Evolutionary conservation across 352 stramenopile species (phyloP).

Genomic region (Saprolegnia parasitica): DNA sequence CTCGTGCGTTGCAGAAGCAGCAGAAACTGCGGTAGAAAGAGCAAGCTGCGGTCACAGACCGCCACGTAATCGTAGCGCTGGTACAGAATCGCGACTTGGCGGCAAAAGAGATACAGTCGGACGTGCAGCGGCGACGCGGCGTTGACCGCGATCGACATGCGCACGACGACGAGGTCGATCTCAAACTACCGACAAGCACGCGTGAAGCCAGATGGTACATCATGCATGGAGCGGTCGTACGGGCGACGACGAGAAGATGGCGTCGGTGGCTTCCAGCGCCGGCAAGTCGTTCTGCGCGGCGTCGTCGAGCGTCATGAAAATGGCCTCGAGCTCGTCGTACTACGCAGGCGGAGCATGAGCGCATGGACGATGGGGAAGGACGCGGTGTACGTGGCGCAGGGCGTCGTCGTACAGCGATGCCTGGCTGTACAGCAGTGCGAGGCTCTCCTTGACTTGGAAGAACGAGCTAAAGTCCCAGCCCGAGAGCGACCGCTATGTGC

Average conservation of each 20-base stretch:
- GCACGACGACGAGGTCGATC: conserved; percentile 46
- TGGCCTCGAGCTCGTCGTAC: conserved; percentile 69
- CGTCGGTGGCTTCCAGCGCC: conserved; percentile 23
- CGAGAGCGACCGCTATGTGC: conserved; percentile 35
- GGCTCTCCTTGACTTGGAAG: conserved; percentile 67
- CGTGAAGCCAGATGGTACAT: no score
- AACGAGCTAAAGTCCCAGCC: conserved; percentile 79
- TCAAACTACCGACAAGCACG: conserved; percentile 43
- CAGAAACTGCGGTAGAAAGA: conserved; percentile 58
- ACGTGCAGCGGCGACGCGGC: conserved; percentile 46
- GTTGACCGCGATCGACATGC: conserved; percentile 51
- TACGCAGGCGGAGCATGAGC: no score
- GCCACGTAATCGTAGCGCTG: conserved; percentile 63
- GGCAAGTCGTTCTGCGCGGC: conserved; percentile 28
- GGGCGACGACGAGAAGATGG: conserved; percentile 62
- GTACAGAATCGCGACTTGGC: conserved; percentile 71
- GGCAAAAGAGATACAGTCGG: conserved; percentile 72
- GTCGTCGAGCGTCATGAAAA: conserved; percentile 45
- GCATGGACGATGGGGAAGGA: neutral
- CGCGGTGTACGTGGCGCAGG: conserved; percentile 62
- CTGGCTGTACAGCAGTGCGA: conserved; percentile 82
- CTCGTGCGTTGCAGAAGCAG: conserved; percentile 35
- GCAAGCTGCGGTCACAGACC: conserved; percentile 47
- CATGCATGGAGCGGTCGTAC: conserved; percentile 32
- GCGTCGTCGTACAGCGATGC: conserved; percentile 77